Evolutionary conservation across 2,329 filamentous ascomycete genomes (phyloP).

Genomic region (Talaromyces islandicus): DNA sequence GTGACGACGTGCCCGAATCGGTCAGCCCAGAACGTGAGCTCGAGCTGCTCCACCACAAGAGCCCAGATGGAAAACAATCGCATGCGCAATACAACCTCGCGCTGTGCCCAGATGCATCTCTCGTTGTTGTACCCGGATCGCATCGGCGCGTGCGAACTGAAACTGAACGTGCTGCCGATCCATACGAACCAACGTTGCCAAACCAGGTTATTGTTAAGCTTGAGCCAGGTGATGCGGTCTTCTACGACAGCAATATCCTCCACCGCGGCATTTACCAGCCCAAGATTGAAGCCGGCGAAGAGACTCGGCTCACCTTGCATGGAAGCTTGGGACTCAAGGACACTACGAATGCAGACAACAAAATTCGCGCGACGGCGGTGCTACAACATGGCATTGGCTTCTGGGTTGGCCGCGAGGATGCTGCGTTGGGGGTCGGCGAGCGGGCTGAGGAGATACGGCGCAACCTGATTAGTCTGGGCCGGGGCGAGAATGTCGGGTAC

Average conservation of each 20-base stretch:
- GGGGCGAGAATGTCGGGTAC: slow-evolving; percentile 38
- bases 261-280: slow-evolving; percentile 39
- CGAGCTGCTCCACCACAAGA: slow-evolving; percentile 48
- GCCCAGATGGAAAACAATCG: slow-evolving; percentile 44
- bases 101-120: slow-evolving; percentile 65
- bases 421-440: slow-evolving; percentile 30
- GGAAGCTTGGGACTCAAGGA: slow-evolving; percentile 37
- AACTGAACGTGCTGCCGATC: slow-evolving; percentile 60
- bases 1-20: slow-evolving; percentile 68
- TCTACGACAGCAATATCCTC: slow-evolving; percentile 87
- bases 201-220: slow-evolving; percentile 62
- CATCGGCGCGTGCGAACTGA: slow-evolving; percentile 67
- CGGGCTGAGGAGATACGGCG: slow-evolving; percentile 39
- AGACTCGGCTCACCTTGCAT: slow-evolving; percentile 37
- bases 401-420: slow-evolving; percentile 38
- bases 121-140: slow-evolving; percentile 72
- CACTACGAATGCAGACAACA: slow-evolving; percentile 18
- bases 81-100: slow-evolving; percentile 88
- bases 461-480: slow-evolving; percentile 40
- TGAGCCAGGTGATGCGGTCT: slow-evolving; percentile 70
- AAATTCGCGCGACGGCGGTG: slow-evolving; percentile 36
- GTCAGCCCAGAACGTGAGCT: slow-evolving; percentile 63
- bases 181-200: slow-evolving; percentile 57
- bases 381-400: slow-evolving; percentile 42
- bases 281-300: slow-evolving; percentile 29